Base-by-base conservation (phyloP, 257 asterid genomes). In the Ajuga chamaepitys region DNA sequence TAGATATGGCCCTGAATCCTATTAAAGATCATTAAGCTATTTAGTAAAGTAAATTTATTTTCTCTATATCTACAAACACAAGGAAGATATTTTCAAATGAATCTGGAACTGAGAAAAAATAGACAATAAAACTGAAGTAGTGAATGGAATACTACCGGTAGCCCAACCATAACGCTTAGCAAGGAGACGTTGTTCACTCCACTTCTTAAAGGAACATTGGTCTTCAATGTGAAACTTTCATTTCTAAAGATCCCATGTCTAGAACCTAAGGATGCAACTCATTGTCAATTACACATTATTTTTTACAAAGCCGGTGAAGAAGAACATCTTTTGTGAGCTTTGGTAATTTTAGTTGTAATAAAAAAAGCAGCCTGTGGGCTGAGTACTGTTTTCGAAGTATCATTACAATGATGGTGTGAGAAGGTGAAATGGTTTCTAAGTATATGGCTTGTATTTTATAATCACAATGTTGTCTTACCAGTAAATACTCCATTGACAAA, bases 1-100 rank as follows among this genome's bases (percentile, higher is more conserved):
- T 76, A 88, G 74, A 80, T 16, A 73, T 52, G 97, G 77, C 42
- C 96, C 97, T 5, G 96, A 86, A 75, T 91, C 87, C 97, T 88
- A 63, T 35, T 57, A 57, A 18, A 11, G 21, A 25, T 45, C 42
- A 13, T 35, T 63, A 40, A 25, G 20, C 9, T 53, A 51, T 32
- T 5, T 53, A 52, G 45, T 57, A 11, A 13, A 35, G 35, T 42
- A 12, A 44, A 28, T 51, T 28, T 28, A 9, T 12, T 30, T 30
- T 46, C 26, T 22, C 37, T 21, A 12, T 18, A 48, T 25, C n/a
- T n/a, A n/a, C n/a, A n/a, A 50, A 8, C 60, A 28, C 14, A 28
- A 48, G 40, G 21, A 67, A 48, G 17, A 53, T 11, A 14, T 38
- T 52, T n/a, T 22, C 28, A 53, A 32, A 61, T 42, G 11, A 40